Percentiles rank a stretch among this genome's conserved stretches.
These are phyloP conservation scores for Ceratocystis cubensis DNA, from an alignment of 2,329 filamentous ascomycete genomes.

Conservation along the genomic window DNA sequence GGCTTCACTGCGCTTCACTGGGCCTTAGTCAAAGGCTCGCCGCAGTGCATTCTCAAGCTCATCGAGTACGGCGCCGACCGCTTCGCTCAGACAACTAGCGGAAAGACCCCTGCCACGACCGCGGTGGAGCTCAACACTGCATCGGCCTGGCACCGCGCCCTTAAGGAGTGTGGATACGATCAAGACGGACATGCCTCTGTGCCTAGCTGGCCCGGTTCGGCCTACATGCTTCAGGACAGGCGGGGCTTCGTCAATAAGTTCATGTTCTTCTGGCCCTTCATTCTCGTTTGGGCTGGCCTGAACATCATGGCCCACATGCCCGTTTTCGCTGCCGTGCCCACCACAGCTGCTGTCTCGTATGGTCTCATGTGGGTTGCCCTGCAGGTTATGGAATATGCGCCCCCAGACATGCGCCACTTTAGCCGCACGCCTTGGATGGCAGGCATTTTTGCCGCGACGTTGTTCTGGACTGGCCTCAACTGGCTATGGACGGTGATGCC, in stretches of 20 bases:
- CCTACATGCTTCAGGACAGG: conserved; percentile 62
- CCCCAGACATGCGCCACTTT: conserved; percentile 75
- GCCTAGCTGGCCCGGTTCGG: conserved; percentile 59
- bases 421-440: conserved; percentile 90
- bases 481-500: conserved; percentile 64
- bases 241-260: conserved; percentile 69
- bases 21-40: conserved; percentile 87
- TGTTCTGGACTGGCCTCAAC: conserved; percentile 67
- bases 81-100: conserved; percentile 76
- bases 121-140: conserved; percentile 83
- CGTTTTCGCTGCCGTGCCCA: conserved; percentile 62
- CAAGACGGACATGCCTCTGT: conserved; percentile 59
- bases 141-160: conserved; percentile 66
- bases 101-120: conserved; percentile 78
- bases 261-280: conserved; percentile 78
- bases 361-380: conserved; percentile 65
- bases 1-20: conserved; percentile 93
- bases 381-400: conserved; percentile 68
- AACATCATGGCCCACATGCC: conserved; percentile 61
- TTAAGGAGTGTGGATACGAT: conserved; percentile 75
- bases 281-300: conserved; percentile 58
- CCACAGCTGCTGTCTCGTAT: conserved; percentile 53
- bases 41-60: conserved; percentile 80
- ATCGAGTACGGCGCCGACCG: conserved; percentile 92
- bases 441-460: conserved; percentile 77